Base-by-base conservation (phyloP, 495 filamentous ascomycete genomes). In the Lophium mytilinum region DNA sequence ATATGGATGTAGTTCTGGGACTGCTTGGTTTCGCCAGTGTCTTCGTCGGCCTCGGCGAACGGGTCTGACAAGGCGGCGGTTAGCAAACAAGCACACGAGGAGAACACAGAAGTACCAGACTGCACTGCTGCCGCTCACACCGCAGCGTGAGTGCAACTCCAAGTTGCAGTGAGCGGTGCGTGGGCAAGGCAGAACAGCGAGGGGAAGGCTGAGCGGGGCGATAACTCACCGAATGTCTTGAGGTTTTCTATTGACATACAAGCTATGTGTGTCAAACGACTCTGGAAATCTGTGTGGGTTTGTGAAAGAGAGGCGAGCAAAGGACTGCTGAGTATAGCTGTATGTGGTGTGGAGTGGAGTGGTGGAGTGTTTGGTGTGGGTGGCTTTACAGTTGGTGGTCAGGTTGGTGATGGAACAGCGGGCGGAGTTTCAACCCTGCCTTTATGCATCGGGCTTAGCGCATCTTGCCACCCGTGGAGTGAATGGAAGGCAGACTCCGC, bases 191-290 rank as follows among this genome's bases (percentile, higher is more conserved):
- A 47, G 56, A 21, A 47, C 33, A 48, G 48, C 35, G 58, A 65
- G 24, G 24, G 24, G 24, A 30, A 30, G 55, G 66, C 57, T 59
- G 63, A 61, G 58, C 67, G 65, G 63, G 72, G 70, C 66, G 62
- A 61, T 64, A 53, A 53, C 90, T 76, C 74, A 96, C 91, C 93
- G 86, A 92, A 93, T 83, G 89, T 86, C 84, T 95, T 95, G 78
- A 96, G 89, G 83, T 97, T 96, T 93, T 96, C 88, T 89, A 96
- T 96, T 85, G 90, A 95, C 91, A 95, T 96, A 95, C 94, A 95
- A 18, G 55, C 55, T 43, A 49, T 61, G 55, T 48, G 52, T 60
- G 54, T 35, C 60, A 43, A 42, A 37, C 24, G 46, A 58, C 55
- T 61, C 53, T 57, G 53, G 57, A 53, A 57, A 52, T 60, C 57